Conservation (phyloP, 2,329 filamentous ascomycete species). For the Ophiostoma tasmaniense region DNA sequence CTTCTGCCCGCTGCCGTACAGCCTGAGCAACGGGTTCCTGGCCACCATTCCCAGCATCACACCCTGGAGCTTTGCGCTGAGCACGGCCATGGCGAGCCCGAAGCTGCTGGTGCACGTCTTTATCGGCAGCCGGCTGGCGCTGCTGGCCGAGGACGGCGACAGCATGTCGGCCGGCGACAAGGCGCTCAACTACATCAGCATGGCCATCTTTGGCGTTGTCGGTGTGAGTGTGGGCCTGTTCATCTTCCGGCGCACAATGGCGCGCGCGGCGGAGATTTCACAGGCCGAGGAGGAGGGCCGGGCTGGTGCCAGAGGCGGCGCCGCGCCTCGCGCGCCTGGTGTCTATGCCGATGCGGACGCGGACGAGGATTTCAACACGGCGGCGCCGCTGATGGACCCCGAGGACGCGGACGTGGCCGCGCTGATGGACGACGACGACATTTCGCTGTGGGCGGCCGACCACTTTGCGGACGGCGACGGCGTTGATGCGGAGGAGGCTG, state of each 20-base stretch:
- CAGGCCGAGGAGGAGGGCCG: slow-evolving; percentile 36
- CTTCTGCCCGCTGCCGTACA: slow-evolving; percentile 87
- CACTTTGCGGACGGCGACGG: slow-evolving; percentile 28
- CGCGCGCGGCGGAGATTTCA: slow-evolving; percentile 50
- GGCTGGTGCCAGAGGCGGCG: slow-evolving; percentile 1
- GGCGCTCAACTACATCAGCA: slow-evolving; percentile 74
- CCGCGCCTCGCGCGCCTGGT: neutral
- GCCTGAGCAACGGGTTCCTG: slow-evolving; percentile 85
- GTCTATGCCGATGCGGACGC: slow-evolving; percentile 30
- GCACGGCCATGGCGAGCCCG: slow-evolving; percentile 72
- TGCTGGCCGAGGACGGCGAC: slow-evolving; percentile 73
- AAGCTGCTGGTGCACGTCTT: slow-evolving; percentile 91
- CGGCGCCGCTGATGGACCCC: slow-evolving; percentile 25
- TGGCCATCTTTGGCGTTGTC: slow-evolving; percentile 60
- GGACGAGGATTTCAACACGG: slow-evolving; percentile 29
- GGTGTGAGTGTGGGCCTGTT: slow-evolving; percentile 71
- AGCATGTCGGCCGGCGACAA: slow-evolving; percentile 74
- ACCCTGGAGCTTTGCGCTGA: slow-evolving; percentile 65
- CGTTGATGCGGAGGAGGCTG: neutral
- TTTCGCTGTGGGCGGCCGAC: slow-evolving; percentile 47
- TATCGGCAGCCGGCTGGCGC: slow-evolving; percentile 74
- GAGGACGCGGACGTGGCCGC: slow-evolving; percentile 43
- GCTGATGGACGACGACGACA: slow-evolving; percentile 51
- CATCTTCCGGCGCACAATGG: slow-evolving; percentile 69
- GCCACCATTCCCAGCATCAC: slow-evolving; percentile 86